Conservation (phyloP, 1,284 basidiomycete genomes). For the Moniliella sp. region DNA sequence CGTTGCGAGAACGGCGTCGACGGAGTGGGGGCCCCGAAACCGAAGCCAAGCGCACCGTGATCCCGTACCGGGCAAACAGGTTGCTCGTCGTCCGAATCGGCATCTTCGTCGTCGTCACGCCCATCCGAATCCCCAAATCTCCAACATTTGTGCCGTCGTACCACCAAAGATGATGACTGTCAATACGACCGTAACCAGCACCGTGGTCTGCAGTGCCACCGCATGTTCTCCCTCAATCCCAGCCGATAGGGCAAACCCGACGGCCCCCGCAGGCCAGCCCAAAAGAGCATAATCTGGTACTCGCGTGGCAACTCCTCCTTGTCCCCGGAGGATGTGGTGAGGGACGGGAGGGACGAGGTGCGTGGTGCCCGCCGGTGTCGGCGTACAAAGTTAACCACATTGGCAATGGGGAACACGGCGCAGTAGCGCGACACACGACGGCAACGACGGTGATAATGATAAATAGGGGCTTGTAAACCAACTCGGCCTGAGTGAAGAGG, state of each 20-base stretch:
- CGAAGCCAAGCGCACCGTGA: too few relatives aligned
- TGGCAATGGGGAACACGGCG: constrained; percentile 88
- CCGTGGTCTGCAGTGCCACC: constrained; percentile 70
- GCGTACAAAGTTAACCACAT: constrained; percentile 70
- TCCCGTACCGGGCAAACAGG: too few relatives aligned
- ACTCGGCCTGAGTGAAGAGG: constrained; percentile 70
- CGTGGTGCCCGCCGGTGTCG: constrained; percentile 47
- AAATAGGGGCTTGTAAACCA: constrained; percentile 82
- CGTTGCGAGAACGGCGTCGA: too few relatives aligned
- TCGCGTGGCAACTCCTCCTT: constrained; percentile 14
- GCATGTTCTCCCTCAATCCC: constrained; percentile 83
- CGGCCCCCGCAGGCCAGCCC: constrained; percentile 92
- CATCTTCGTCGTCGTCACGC: constrained; percentile 68
- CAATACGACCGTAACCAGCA: constrained; percentile 80
- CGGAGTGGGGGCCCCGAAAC: too few relatives aligned
- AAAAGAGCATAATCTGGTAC: constrained; percentile 51
- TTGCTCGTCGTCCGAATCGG: constrained; percentile 54
- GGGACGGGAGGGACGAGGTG: too few relatives aligned
- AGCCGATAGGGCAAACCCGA: constrained; percentile 83
- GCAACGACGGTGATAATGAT: constrained; percentile 47
- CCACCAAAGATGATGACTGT: constrained; percentile 89
- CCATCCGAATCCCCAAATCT: constrained; percentile 86
- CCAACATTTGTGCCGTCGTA: constrained; percentile 85
- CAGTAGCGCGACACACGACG: constrained; percentile 84
- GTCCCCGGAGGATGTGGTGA: too few relatives aligned